Conservation (phyloP, 495 filamentous ascomycete genomes). For the Pseudotulostoma volvatum region DNA sequence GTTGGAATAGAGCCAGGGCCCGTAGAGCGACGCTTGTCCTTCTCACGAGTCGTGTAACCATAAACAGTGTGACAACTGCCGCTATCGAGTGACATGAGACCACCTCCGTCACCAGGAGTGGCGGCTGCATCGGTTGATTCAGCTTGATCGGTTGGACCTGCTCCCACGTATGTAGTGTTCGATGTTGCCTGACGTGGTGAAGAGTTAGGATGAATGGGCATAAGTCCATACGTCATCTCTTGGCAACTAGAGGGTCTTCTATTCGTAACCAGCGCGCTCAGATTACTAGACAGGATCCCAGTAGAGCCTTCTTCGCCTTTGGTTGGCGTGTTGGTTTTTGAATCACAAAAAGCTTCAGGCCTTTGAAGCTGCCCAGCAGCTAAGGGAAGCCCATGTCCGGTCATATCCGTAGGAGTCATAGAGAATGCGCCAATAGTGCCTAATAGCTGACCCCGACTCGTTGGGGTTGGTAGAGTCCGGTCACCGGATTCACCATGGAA, state of each 20-base stretch:
- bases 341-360: slow-evolving; percentile 4
- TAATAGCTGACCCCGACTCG: slow-evolving; percentile 10
- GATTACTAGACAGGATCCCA: slow-evolving; percentile 4
- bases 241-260: slow-evolving; percentile 7
- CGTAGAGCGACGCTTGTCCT: slow-evolving; percentile 9
- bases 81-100: slow-evolving; percentile 9
- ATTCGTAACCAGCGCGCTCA: slow-evolving; percentile 9
- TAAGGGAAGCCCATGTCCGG: slow-evolving; percentile 6
- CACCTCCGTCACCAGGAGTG: slow-evolving; percentile 12
- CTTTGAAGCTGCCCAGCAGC: slow-evolving; percentile 2
- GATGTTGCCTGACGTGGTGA: slow-evolving; percentile 3
- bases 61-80: slow-evolving; percentile 18
- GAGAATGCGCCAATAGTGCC: slow-evolving; percentile 5
- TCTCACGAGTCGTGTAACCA: slow-evolving; percentile 20
- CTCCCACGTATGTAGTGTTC: too few species aligned
- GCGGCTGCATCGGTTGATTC: slow-evolving; percentile 6
- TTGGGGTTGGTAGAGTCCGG: slow-evolving; percentile 25
- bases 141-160: too few species aligned
- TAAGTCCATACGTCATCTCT: slow-evolving; percentile 17
- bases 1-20: slow-evolving; percentile 6
- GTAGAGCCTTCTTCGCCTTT: too few species aligned
- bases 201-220: slow-evolving; percentile 13
- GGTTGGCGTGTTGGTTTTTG: slow-evolving; percentile 3
- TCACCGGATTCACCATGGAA: slow-evolving; percentile 13
- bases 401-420: slow-evolving; percentile 3